Conservation (phyloP, 495 filamentous ascomycete species). For the Penicillium cinerascens region DNA sequence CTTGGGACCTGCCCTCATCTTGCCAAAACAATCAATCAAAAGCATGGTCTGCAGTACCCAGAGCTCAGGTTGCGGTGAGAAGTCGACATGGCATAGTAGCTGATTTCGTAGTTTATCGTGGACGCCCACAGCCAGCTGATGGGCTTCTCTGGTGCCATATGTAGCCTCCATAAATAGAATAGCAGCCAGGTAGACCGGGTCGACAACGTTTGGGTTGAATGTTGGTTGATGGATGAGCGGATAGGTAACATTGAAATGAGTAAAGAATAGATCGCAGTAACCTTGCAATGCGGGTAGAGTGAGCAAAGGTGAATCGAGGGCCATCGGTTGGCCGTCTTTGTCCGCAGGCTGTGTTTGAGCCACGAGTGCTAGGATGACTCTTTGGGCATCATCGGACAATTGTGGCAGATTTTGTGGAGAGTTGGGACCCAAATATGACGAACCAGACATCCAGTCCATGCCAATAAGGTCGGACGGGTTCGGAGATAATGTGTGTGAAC, state of each 20-base stretch:
- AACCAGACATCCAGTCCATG: constrained; percentile 36
- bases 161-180: constrained; percentile 54
- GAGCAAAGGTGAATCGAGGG: constrained; percentile 44
- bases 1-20: constrained; percentile 51
- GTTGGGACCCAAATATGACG: constrained; percentile 8
- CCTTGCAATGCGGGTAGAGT: constrained; percentile 43
- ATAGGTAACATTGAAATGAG: constrained; percentile 52
- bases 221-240: constrained; percentile 52
- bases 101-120: constrained; percentile 46
- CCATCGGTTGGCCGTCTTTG: constrained; percentile 39
- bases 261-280: constrained; percentile 54
- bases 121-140: constrained; percentile 51
- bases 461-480: constrained; percentile 11
- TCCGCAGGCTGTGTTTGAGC: constrained; percentile 35
- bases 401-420: constrained; percentile 15
- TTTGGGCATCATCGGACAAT: constrained; percentile 32
- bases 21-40: constrained; percentile 58
- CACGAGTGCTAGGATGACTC: constrained; percentile 42
- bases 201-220: constrained; percentile 44
- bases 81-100: constrained; percentile 41
- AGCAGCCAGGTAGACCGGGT: constrained; percentile 46
- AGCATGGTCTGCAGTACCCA: constrained; percentile 56
- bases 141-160: constrained; percentile 51
- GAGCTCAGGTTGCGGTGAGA: constrained; percentile 45
- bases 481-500: constrained; percentile 1